Evolutionary conservation across 2,329 filamentous ascomycete genomes (phyloP), one percentile per base, ranked within the genome.

Genomic region (Zopfia rhizophila): DNA sequence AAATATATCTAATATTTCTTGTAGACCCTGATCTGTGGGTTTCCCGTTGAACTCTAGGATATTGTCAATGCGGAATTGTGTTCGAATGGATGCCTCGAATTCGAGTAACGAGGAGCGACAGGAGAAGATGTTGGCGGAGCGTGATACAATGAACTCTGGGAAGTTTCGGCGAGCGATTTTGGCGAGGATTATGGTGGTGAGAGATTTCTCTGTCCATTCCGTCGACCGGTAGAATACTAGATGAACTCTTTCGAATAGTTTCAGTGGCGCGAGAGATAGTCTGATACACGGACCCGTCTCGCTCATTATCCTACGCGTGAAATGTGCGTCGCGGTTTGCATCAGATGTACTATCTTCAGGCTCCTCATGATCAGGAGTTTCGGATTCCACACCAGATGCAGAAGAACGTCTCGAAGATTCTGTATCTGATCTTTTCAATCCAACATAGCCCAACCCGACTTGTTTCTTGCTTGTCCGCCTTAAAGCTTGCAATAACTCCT

Each of bases 121-220:
- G 0, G 85, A 72, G 62, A 99, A 99, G 3, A 99, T 96, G 45
- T 91, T 95, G 18, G 87, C 84, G 0, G 91, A 96, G 23, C 94
- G 85, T 48, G 89, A 96, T 4, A 97, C 92, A 16, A 97, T 83
- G 63, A 96, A 99, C 3, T 88, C 79, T 0, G 93, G 92, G 55
- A 97, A 99, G 66, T 92, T 94, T 24, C 90, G 82, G 30, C 86
- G 83, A 2, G 92, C 90, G 45, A 96, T 96, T 54, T 93, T 92
- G 6, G 94, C 90, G 4, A 99, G 80, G 31, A 99, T 96, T 41
- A 97, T 93, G 0, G 92, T 93, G 1, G 91, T 97, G 11, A 99
- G 77, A 1, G 93, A 97, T 69, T 96, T 97, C 61, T 97, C 93
- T 0, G 92, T 96, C 94, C 94, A 99, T 68, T 96, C 90, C 0